Percentiles rank a stretch among this genome's conserved stretches.
phyloP scores from a whole-genome alignment of 2,329 filamentous ascomycete genomes.

The Fusarium scirpi region DNA sequence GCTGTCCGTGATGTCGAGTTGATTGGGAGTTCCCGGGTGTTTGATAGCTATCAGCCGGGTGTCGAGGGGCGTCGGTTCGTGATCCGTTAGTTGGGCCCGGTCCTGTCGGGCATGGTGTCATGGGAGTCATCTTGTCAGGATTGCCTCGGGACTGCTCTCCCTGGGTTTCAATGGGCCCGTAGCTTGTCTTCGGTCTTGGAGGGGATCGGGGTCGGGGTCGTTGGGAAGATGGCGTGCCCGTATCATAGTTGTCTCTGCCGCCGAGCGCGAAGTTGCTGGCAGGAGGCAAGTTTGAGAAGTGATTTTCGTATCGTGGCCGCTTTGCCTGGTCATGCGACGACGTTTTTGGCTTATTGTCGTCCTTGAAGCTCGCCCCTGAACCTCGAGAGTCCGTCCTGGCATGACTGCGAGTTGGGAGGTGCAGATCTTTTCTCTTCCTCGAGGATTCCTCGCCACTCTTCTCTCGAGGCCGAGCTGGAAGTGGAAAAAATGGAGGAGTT shows the following conservation, averaged over 20 bases:
- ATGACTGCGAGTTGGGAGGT: not conserved
- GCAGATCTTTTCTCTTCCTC: not conserved
- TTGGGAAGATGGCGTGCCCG: not conserved
- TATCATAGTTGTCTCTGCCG: not conserved
- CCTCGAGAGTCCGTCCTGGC: not conserved
- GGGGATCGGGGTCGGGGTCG: not conserved
- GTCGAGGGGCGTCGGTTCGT: too few species aligned
- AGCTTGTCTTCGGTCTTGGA: not conserved
- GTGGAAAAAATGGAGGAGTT: not conserved
- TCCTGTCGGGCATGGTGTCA: not conserved
- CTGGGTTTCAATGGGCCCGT: not conserved
- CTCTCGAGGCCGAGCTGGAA: not conserved
- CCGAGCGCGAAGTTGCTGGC: not conserved
- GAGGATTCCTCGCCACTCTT: not conserved
- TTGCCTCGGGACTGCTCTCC: too few species aligned
- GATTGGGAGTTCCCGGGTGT: too few species aligned
- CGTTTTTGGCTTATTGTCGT: not conserved
- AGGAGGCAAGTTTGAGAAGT: not conserved
- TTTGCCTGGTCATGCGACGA: not conserved
- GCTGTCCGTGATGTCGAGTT: too few species aligned
- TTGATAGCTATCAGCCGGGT: too few species aligned
- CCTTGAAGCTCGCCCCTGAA: not conserved
- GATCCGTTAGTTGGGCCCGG: not conserved
- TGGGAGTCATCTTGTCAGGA: too few species aligned
- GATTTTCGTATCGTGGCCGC: not conserved